Percentiles rank a stretch among this genome's conserved stretches.
Evolutionary conservation across 164 flowering plant species (phyloP).

Genomic region (Berberis thunbergii): DNA sequence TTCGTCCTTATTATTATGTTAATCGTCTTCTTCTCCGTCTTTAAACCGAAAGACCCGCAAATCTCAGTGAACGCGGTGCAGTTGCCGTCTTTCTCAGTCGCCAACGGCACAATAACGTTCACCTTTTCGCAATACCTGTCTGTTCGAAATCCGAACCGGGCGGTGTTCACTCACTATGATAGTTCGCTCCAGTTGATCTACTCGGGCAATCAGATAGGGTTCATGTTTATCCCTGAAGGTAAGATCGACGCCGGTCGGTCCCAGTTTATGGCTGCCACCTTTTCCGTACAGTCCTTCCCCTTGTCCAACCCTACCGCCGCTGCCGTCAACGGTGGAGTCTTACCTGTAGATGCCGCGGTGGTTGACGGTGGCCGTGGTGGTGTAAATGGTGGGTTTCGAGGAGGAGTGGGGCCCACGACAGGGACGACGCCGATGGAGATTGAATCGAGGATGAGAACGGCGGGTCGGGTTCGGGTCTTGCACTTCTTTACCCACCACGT

Average conservation of each 20-base stretch:
- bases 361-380: background rate
- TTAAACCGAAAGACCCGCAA: slow-evolving; percentile 71
- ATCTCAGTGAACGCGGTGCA: slow-evolving; percentile 62
- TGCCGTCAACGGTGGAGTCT: background rate
- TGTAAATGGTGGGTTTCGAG: slow-evolving; percentile 16
- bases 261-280: slow-evolving; percentile 78
- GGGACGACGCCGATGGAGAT: slow-evolving; percentile 34
- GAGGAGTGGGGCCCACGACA: slow-evolving; percentile 32
- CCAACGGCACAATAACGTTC: slow-evolving; percentile 69
- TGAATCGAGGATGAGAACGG: slow-evolving; percentile 62
- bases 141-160: slow-evolving; percentile 76
- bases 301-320: slow-evolving; percentile 5
- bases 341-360: background rate
- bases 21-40: slow-evolving; percentile 76
- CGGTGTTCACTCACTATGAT: slow-evolving; percentile 81
- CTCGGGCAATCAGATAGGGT: slow-evolving; percentile 65
- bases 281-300: slow-evolving; percentile 70
- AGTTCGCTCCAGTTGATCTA: slow-evolving; percentile 77
- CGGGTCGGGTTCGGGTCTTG: slow-evolving; percentile 70
- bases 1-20: slow-evolving; percentile 47
- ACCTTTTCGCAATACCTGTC: slow-evolving; percentile 77
- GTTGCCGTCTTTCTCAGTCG: slow-evolving; percentile 66
- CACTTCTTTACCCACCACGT: slow-evolving; percentile 75
- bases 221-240: slow-evolving; percentile 97
- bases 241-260: slow-evolving; percentile 57